Base-by-base conservation (phyloP, 1,284 basidiomycete species). In the Tetrapyrgos nigripes region DNA sequence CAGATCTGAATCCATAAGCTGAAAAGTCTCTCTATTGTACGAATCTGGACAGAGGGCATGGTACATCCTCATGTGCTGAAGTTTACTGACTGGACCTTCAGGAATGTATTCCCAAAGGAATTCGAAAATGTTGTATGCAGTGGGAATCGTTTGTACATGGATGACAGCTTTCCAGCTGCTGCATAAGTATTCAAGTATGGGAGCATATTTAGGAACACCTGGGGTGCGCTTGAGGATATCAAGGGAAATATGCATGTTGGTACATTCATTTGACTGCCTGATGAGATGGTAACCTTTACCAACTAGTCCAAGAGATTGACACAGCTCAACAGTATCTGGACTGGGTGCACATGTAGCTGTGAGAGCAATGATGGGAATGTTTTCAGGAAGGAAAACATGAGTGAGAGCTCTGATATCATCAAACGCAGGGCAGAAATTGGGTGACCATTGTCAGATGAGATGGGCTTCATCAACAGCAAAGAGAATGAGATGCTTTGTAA, bases 311-410 rank as follows among this genome's bases (percentile, higher is more conserved):
- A 62, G 61, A 49, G 45, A 55, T 0, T 33, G 3, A 40, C 49
- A 53, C 2, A 62, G 27, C 1, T 44, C 24, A 0, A 46, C 23
- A 0, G 40, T 46, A 2, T 26, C 10, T 1, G 31, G 4, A 2
- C 61, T 58, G 17, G 61, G 57, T 40, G 54, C 45, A 0, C 55
- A 11, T 2, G 61, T 62, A 1, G 61, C 58, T 0, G 58, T 43
- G 44, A 59, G 33, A 1, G 44, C 53, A 4, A 57, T 23, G 5
- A 57, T 44, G 4, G 60, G 53, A 3, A 47, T 23, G 29, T 14
- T n/a, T 14, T 53, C 53, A 0, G 61, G 58, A 6, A 62, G 49
- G 0, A 44, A 57, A 31, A 49, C 53, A 27, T 48, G 53, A 9
- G 53, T 40, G 33, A 55, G 49, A 13, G 10, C 4, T 2, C 60